These are phyloP conservation scores for Xylaria venustula DNA, from an alignment of 495 filamentous ascomycete genomes.

Conservation along the genomic window DNA sequence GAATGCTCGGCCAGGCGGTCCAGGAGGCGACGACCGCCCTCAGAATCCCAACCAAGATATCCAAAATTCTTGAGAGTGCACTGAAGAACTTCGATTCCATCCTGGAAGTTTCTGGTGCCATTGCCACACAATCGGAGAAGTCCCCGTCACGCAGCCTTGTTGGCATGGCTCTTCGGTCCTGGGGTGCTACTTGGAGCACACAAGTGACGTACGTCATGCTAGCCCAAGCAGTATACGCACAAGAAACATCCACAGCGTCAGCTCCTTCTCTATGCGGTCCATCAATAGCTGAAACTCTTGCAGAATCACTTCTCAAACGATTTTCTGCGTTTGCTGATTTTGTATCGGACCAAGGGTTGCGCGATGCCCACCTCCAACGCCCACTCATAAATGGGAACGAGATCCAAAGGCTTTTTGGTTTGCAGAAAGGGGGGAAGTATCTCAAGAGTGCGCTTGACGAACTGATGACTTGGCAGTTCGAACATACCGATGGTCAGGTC, in stretches of 20 bases:
- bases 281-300: background rate
- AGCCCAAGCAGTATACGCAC: background rate
- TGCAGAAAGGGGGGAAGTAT: background rate
- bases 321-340: background rate
- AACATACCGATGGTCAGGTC: background rate
- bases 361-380: background rate
- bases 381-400: background rate
- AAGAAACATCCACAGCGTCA: background rate
- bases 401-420: background rate
- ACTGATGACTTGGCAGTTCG: background rate
- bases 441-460: background rate
- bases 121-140: background rate
- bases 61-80: background rate
- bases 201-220: background rate
- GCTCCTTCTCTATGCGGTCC: background rate
- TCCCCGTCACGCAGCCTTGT: background rate
- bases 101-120: background rate
- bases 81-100: background rate
- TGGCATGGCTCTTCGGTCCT: background rate
- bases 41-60: background rate
- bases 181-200: background rate
- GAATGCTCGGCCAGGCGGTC: background rate
- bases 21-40: background rate
- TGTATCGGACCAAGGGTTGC: background rate
- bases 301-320: background rate